These are phyloP conservation scores for Fusarium sp. DNA, from an alignment of 2,329 filamentous ascomycete genomes.

Conservation along the genomic window DNA sequence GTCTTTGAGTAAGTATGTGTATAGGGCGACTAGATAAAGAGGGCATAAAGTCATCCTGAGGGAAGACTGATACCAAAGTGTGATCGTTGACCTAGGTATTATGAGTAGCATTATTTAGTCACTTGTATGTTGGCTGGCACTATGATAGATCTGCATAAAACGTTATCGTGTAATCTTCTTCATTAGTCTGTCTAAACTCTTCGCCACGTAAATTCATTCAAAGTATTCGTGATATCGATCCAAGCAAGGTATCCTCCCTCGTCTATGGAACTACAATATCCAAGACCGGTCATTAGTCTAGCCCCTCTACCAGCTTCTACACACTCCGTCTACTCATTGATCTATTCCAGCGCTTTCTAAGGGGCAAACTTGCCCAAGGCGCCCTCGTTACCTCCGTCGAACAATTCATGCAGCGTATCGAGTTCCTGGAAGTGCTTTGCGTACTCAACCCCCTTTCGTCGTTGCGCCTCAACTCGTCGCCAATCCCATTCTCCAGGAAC, in stretches of 20 bases:
- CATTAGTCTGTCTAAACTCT: background rate
- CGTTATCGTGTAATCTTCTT: background rate
- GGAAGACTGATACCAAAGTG: background rate
- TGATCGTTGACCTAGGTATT: background rate
- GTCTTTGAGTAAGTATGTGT: background rate
- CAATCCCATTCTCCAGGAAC: constrained; percentile 65
- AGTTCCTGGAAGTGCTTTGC: constrained; percentile 67
- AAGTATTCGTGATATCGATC: background rate
- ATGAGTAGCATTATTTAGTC: background rate
- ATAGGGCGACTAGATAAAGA: background rate
- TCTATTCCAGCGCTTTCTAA: constrained; percentile 44
- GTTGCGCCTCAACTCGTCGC: constrained; percentile 65
- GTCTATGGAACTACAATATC: constrained; percentile 1
- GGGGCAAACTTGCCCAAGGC: constrained; percentile 62
- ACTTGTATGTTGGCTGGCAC: too few species aligned
- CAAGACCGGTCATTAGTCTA: background rate
- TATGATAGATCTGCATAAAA: background rate
- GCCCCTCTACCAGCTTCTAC: background rate
- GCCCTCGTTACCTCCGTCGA: constrained; percentile 64
- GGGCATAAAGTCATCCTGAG: background rate
- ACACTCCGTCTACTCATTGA: background rate
- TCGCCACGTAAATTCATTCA: background rate
- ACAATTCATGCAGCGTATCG: constrained; percentile 63
- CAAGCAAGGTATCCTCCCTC: background rate
- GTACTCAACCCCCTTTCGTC: constrained; percentile 65